Evolutionary conservation across 257 asterid species (phyloP).

Genomic region (Solanum infundibuliforme): DNA sequence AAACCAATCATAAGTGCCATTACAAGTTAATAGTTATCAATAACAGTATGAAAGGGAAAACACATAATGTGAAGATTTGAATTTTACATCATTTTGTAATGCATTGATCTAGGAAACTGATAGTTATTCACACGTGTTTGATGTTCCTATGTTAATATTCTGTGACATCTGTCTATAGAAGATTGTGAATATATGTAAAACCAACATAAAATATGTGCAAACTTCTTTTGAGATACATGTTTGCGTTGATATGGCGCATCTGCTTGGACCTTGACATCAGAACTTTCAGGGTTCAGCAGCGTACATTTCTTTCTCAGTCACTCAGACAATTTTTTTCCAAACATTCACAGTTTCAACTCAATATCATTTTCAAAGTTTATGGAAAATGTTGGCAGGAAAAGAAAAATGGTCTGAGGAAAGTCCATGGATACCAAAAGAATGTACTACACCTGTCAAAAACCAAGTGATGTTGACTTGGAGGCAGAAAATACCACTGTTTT

Average conservation of each 20-base stretch:
- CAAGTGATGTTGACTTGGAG: constrained; percentile 70
- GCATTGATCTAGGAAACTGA: neutral
- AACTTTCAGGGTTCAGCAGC: neutral
- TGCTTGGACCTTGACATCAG: neutral
- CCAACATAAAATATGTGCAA: neutral
- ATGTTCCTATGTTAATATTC: neutral
- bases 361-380: neutral
- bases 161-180: neutral
- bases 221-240: neutral
- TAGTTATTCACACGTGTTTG: neutral
- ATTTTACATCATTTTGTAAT: neutral
- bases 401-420: neutral
- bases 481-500: constrained; percentile 80
- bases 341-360: neutral
- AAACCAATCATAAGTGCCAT: neutral
- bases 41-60: neutral
- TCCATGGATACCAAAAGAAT: neutral
- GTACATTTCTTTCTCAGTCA: neutral
- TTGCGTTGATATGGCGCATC: neutral
- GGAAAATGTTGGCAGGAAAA: neutral
- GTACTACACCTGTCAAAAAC: constrained; percentile 59
- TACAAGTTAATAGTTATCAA: neutral
- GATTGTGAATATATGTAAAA: neutral
- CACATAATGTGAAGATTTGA: neutral
- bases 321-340: neutral